These are phyloP conservation scores for Phialophora verrucosa DNA, from an alignment of 2,329 filamentous ascomycete genomes.

Conservation along the genomic window DNA sequence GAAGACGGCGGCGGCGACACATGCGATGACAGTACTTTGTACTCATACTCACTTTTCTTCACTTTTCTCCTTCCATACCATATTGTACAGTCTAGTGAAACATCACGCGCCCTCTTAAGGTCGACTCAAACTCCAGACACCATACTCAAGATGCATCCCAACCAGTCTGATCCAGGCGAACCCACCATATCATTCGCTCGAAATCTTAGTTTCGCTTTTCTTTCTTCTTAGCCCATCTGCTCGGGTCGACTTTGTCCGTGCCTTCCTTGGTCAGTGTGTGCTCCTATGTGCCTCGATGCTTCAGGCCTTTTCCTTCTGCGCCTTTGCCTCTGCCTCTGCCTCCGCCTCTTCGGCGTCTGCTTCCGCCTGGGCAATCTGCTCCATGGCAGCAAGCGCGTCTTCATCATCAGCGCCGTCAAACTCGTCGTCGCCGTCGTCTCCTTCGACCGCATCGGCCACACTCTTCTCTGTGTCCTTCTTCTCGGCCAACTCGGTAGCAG, in stretches of 20 bases:
- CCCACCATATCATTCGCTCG: background rate
- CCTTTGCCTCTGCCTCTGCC: conserved; percentile 25
- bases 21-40: background rate
- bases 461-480: conserved; percentile 38
- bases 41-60: background rate
- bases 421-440: conserved; percentile 28
- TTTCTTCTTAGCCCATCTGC: background rate
- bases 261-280: background rate
- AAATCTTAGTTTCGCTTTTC: background rate
- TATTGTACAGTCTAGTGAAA: background rate
- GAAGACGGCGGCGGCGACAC: background rate
- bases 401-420: conserved; percentile 49
- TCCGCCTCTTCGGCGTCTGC: conserved; percentile 21
- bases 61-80: background rate
- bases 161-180: background rate
- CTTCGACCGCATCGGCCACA: conserved; percentile 12
- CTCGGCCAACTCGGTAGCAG: conserved; percentile 37
- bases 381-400: conserved; percentile 50
- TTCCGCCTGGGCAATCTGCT: conserved; percentile 44
- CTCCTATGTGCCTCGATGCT: background rate
- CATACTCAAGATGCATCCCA: background rate
- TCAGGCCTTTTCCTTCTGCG: background rate
- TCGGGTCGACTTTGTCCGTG: background rate
- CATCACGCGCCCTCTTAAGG: background rate
- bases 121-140: conserved; percentile 1